Evolutionary conservation across 148 eudicot species (phyloP).

Genomic region (Chenopodium formosanum): DNA sequence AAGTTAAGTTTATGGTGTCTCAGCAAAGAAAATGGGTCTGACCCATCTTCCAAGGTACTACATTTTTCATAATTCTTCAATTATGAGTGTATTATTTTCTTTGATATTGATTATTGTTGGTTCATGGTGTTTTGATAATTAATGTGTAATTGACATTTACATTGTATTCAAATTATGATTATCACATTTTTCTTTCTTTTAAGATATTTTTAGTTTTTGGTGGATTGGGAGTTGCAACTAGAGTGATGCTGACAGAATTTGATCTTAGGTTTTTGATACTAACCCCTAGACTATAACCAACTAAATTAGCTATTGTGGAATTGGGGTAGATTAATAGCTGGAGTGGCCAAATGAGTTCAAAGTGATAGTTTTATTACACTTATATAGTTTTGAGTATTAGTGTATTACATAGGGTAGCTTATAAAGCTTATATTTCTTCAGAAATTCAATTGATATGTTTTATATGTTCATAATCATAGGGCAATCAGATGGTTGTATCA

Average conservation of each 20-base stretch:
- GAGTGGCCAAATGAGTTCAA: background rate
- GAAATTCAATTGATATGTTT: background rate
- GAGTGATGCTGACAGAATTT: background rate
- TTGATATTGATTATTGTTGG: background rate
- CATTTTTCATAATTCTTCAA: constrained; percentile 6
- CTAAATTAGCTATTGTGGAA: background rate
- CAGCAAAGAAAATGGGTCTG: constrained; percentile 31
- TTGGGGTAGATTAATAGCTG: background rate
- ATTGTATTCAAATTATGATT: too few species aligned
- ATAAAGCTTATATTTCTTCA: background rate
- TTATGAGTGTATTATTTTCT: background rate
- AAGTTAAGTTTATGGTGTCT: constrained; percentile 45
- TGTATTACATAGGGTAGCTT: background rate
- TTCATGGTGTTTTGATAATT: background rate
- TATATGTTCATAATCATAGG: constrained; percentile 30
- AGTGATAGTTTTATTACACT: background rate
- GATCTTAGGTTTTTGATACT: background rate
- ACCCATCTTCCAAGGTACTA: constrained; percentile 38
- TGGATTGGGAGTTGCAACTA: background rate
- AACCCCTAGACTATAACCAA: too few species aligned
- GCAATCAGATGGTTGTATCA: constrained; percentile 80
- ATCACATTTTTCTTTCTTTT: too few species aligned
- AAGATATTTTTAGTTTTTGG: background rate
- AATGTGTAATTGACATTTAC: background rate
- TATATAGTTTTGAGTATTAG: too few species aligned